Base-by-base conservation (phyloP, 192 early-diverging fungal genomes). In the Spizellomyces punctatus region DNA sequence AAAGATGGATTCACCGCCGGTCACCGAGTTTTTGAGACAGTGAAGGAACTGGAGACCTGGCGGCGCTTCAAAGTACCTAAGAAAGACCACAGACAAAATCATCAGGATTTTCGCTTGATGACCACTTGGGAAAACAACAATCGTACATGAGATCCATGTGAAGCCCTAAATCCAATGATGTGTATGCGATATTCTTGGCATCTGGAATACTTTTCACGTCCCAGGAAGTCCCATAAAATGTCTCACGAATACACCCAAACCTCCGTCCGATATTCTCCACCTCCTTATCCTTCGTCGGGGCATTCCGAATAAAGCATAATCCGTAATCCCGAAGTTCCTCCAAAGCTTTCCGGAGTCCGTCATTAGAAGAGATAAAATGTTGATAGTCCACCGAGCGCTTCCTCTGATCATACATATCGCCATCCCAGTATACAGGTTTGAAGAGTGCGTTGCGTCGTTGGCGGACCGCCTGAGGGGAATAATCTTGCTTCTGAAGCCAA, bases 91-190 rank as follows among this genome's bases (percentile, higher is more conserved):
- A 41, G 22, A 49, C 14, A 43, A 43, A 57, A 56, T 56, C 0
- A 56, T 6, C 12, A 49, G 16, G 16, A 56, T 17, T 5, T 56
- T 27, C 10, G 16, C 47, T 10, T 49, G 21, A 16, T 19, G 17
- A 46, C 8, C 16, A 16, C 16, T 45, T 64, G 41, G 14, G 17
- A 50, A n/a, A n/a, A 14, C 21, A n/a, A 16, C 6, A 16, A 14
- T 71, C 85, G 77, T 85, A 91, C 91, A 94, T 76, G 48, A 95
- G 77, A 83, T 95, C 93, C 93, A 94, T 94, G 70, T 95, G 93
- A 49, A 93, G 85, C 0, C 91, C 92, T 16, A 95, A 82, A 69
- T 89, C 82, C 27, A 95, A 80, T 57, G 79, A 83, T 0, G 93
- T 94, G 71, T 95, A 95, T 5, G 93, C 93, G 78, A 95, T 92